Conservation (phyloP, 2,329 filamentous ascomycete species). For the Capronia coronata region DNA sequence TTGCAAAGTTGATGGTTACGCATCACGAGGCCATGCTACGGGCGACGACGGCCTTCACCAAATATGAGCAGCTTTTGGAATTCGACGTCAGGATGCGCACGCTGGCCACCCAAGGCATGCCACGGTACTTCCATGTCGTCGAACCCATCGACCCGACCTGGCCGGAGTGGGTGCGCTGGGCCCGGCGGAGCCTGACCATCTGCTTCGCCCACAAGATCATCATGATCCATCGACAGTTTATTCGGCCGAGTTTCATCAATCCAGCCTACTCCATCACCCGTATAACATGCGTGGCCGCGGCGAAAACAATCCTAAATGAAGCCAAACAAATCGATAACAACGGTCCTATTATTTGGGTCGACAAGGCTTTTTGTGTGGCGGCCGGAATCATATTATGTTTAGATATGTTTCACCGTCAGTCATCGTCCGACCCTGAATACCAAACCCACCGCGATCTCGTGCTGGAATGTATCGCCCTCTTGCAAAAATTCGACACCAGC, state of each 20-base stretch:
- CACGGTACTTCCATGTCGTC: conserved; percentile 34
- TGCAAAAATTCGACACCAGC: conserved; percentile 15
- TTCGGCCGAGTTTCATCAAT: conserved; percentile 39
- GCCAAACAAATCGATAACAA: conserved; percentile 32
- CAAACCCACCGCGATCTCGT: conserved; percentile 15
- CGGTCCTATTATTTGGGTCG: conserved; percentile 41
- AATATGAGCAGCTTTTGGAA: conserved; percentile 38
- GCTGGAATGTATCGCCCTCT: conserved; percentile 12
- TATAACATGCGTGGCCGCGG: conserved; percentile 38
- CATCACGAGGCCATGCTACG: conserved; percentile 34
- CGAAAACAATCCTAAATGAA: conserved; percentile 37
- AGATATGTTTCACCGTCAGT: conserved; percentile 34
- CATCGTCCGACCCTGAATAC: conserved; percentile 14
- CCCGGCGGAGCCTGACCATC: conserved; percentile 30
- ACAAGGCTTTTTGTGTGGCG: conserved; percentile 37
- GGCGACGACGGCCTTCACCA: conserved; percentile 34
- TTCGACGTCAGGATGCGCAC: conserved; percentile 37
- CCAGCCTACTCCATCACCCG: conserved; percentile 38
- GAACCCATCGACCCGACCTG: conserved; percentile 34
- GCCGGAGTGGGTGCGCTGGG: conserved; percentile 39
- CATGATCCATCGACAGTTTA: conserved; percentile 39
- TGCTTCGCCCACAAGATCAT: conserved; percentile 42
- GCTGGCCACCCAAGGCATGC: conserved; percentile 33
- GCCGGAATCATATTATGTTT: conserved; percentile 36
- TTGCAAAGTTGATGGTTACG: conserved; percentile 35